Conservation (phyloP, 106 monocot genomes). For the Apostasia shenzhenica region DNA sequence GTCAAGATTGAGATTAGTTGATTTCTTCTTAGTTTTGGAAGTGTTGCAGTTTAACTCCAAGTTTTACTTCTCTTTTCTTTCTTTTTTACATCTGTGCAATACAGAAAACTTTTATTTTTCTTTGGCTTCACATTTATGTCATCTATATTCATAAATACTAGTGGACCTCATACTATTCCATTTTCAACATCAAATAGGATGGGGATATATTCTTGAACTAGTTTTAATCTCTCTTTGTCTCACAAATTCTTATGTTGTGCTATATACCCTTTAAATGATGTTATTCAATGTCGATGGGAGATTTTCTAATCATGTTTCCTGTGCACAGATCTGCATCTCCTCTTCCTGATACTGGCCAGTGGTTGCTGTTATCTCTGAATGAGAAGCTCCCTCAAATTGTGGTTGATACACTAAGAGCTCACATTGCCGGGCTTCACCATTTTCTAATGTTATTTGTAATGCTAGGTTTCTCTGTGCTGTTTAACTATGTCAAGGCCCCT, state of each 20-base stretch:
- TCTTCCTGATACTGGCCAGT: constrained; percentile 97
- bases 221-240: too few relatives aligned
- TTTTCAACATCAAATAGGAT: too few relatives aligned
- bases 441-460: constrained; percentile 93
- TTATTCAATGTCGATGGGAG: background rate
- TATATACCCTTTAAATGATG: background rate
- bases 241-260: background rate
- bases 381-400: constrained; percentile 73
- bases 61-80: too few relatives aligned
- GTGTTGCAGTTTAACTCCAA: too few relatives aligned
- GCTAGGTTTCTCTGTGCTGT: constrained; percentile 89
- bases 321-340: constrained; percentile 65
- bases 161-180: too few relatives aligned
- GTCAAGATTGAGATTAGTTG: too few relatives aligned
- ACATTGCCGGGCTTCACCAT: constrained; percentile 79
- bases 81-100: too few relatives aligned
- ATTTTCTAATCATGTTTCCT: constrained; percentile 9
- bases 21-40: too few relatives aligned
- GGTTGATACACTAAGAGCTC: constrained; percentile 70
- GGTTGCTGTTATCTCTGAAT: constrained; percentile 82
- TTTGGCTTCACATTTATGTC: too few relatives aligned
- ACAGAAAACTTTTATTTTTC: too few relatives aligned
- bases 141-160: too few relatives aligned
- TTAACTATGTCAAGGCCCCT: constrained; percentile 78
- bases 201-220: too few relatives aligned